phyloP scores from a whole-genome alignment of 2,329 filamentous ascomycete genomes.

The Massarina eburnea region DNA sequence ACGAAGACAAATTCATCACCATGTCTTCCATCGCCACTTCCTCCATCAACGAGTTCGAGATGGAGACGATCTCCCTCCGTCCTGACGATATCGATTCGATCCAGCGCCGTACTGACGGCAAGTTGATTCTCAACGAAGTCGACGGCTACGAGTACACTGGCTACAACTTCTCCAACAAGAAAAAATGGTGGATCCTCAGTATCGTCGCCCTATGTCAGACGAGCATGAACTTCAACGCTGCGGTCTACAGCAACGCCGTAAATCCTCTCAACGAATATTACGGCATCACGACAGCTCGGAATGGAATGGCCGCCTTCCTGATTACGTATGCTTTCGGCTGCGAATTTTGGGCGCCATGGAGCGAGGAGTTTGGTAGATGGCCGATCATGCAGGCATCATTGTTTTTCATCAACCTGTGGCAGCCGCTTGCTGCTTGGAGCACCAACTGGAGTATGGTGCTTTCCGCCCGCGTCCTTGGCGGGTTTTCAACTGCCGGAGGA shows the following conservation, averaged over 20 bases:
- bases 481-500: slow-evolving; percentile 57
- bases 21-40: neutral
- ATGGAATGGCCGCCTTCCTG: slow-evolving; percentile 9
- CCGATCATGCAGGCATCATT: slow-evolving; percentile 71
- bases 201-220: slow-evolving; percentile 56
- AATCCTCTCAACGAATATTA: slow-evolving; percentile 60
- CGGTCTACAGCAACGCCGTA: slow-evolving; percentile 55
- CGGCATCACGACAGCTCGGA: slow-evolving; percentile 22
- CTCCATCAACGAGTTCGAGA: neutral
- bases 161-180: slow-evolving; percentile 47
- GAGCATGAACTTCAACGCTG: slow-evolving; percentile 52
- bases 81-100: neutral
- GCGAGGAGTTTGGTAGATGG: slow-evolving; percentile 77
- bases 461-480: slow-evolving; percentile 51
- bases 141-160: slow-evolving; percentile 40
- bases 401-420: slow-evolving; percentile 69
- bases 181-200: slow-evolving; percentile 54
- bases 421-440: slow-evolving; percentile 62
- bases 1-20: neutral
- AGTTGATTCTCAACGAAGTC: slow-evolving; percentile 9
- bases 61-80: neutral
- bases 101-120: neutral
- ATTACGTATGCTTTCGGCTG: slow-evolving; percentile 80
- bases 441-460: slow-evolving; percentile 69
- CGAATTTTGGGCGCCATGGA: slow-evolving; percentile 78